Conservation (phyloP, 257 asterid species). For the Scutellaria barbata region DNA sequence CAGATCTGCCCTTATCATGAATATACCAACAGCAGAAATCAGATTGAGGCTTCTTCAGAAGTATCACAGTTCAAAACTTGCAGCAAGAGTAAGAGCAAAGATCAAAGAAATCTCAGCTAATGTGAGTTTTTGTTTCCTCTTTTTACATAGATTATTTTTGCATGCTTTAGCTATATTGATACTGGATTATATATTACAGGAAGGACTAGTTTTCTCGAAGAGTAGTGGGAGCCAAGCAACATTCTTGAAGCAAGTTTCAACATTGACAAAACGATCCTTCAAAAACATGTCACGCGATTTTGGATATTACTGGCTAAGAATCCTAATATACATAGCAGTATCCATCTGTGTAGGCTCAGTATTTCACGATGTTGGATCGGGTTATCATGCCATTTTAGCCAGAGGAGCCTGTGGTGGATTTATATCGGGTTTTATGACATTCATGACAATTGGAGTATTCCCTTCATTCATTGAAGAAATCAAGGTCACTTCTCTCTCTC, state of each 20-base stretch:
- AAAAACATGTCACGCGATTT: conserved; percentile 83
- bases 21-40: conserved; percentile 63
- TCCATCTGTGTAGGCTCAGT: conserved; percentile 78
- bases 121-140: conserved; percentile 52
- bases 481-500: conserved; percentile 51
- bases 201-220: conserved; percentile 43
- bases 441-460: conserved; percentile 97
- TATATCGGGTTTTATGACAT: conserved; percentile 86
- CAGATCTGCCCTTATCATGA: conserved; percentile 33
- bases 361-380: conserved; percentile 68
- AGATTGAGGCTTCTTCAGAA: conserved; percentile 67
- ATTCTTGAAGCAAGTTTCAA: conserved; percentile 63
- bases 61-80: conserved; percentile 56
- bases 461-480: conserved; percentile 96
- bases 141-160: background rate
- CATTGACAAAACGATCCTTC: conserved; percentile 73
- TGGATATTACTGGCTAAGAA: conserved; percentile 89
- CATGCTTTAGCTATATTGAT: too few relatives aligned
- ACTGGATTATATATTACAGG: conserved; percentile 39
- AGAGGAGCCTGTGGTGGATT: conserved; percentile 92
- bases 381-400: conserved; percentile 58
- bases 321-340: conserved; percentile 58
- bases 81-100: conserved; percentile 46
- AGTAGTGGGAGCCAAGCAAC: conserved; percentile 65
- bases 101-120: conserved; percentile 47